phyloP scores from a whole-genome alignment of 2,329 filamentous ascomycete species.

The Calonectria henricotiae region DNA sequence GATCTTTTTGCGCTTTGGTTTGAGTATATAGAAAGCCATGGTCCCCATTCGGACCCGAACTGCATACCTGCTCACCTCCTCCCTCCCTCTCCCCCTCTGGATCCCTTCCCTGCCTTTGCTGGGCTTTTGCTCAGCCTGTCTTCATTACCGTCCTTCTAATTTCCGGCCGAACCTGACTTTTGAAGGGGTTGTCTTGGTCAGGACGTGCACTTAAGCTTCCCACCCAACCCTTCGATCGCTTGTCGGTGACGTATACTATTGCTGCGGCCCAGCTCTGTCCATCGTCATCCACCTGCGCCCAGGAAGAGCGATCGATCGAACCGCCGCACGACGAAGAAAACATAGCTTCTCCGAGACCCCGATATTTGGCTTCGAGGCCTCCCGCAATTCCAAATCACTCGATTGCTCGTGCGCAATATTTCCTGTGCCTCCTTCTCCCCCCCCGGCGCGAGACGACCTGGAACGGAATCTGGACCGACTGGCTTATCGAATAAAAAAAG shows the following conservation, averaged over 20 bases:
- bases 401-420: conserved; percentile 10
- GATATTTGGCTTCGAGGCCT: conserved; percentile 12
- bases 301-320: conserved; percentile 30
- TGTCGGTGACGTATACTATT: conserved; percentile 50
- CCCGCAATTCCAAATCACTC: conserved; percentile 4
- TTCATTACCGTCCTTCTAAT: conserved; percentile 25
- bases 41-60: conserved; percentile 36
- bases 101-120: conserved; percentile 37
- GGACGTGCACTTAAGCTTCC: conserved; percentile 48
- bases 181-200: conserved; percentile 44
- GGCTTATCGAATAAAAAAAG: conserved; percentile 48
- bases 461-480: conserved; percentile 45
- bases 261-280: conserved; percentile 36
- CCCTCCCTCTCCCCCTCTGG: conserved; percentile 32
- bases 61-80: conserved; percentile 18
- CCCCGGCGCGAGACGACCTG: conserved; percentile 38
- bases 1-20: conserved; percentile 26
- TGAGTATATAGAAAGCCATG: conserved; percentile 46
- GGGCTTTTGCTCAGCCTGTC: conserved; percentile 28
- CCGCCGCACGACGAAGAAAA: conserved; percentile 4
- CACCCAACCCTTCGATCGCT: conserved; percentile 44
- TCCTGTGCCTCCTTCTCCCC: background rate
- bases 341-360: conserved; percentile 13
- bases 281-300: conserved; percentile 40
- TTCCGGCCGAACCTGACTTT: conserved; percentile 18